Base-by-base conservation (phyloP, 805 yeast species). In the Cyberlindnera mycetangii region DNA sequence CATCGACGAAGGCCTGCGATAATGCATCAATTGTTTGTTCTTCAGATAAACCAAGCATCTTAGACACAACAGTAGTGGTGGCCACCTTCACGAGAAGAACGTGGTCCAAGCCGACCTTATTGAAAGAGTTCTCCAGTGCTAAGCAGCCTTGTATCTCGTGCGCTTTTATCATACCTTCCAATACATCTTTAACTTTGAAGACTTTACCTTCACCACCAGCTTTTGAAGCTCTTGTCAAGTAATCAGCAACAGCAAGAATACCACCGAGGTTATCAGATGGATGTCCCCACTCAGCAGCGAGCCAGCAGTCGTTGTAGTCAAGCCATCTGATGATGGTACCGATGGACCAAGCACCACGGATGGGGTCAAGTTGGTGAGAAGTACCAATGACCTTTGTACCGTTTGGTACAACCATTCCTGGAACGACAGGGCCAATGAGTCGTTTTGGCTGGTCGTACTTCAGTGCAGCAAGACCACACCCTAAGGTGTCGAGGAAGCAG, bases 221-320 rank as follows among this genome's bases (percentile, higher is more conserved):
- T 53, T 68, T 70, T 42, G 67, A 60, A 19, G 66, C 55, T 50
- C 83, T 69, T 41, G 79, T 72, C 45, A 73, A 66, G 65, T 75
- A 69, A 60, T 78, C 83, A 25, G 82, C 75, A 27, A 79, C 78
- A 2, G 83, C 79, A 12, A 78, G 59, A 46, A 78, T 76, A 41
- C 80, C 79, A 37, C 83, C 83, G 40, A 78, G 54, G 59, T 78
- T 78, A 55, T 78, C 84, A 25, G 80, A 74, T 19, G 83, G 84
- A 59, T 78, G 84, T 4, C 84, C 84, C 83, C 84, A 78, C 59
- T 79, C 83, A n/a, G 81, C 82, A 39, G 83, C 84, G 32, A 78
- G 61, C 83, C 83, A 78, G 60, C 83, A 78, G 57, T 78, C 83
- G 50, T 78, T 78, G 65, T 70, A 78, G 52, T 78, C 84, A 44